These are phyloP conservation scores for Nemania sp. DNA, from an alignment of 2,329 filamentous ascomycete species.

Conservation along the genomic window DNA sequence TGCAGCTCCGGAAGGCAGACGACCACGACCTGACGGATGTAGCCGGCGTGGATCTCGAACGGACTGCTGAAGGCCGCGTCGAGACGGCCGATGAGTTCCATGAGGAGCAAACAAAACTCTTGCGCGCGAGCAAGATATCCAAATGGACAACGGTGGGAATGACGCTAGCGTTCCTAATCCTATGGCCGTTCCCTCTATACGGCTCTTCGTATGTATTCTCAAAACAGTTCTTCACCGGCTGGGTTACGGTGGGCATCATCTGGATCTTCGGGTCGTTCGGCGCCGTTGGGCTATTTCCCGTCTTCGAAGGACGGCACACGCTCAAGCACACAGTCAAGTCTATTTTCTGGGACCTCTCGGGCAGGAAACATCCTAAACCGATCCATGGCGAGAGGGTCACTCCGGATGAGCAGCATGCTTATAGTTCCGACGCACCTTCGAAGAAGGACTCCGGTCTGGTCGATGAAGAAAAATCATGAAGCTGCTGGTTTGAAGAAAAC, in stretches of 20 bases:
- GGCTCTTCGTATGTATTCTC: constrained; percentile 79
- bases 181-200: constrained; percentile 95
- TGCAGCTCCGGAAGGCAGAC: constrained; percentile 74
- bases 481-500: background rate
- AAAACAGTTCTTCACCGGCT: constrained; percentile 81
- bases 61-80: constrained; percentile 52
- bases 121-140: constrained; percentile 43
- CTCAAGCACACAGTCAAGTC: constrained; percentile 62
- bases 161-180: constrained; percentile 72
- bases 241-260: constrained; percentile 75
- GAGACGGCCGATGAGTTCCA: constrained; percentile 39
- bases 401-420: constrained; percentile 24
- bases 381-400: constrained; percentile 36
- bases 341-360: constrained; percentile 64
- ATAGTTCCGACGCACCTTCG: constrained; percentile 23
- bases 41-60: constrained; percentile 68
- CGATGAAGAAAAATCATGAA: constrained; percentile 10
- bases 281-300: constrained; percentile 78
- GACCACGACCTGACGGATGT: constrained; percentile 71
- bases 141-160: constrained; percentile 59
- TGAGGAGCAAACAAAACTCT: constrained; percentile 31
- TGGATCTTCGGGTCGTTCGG: constrained; percentile 77
- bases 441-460: constrained; percentile 18
- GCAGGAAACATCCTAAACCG: constrained; percentile 41
- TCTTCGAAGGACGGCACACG: constrained; percentile 76